Percentiles rank a stretch among this genome's conserved stretches.
Conservation (phyloP, 1,284 basidiomycete genomes). For the Porogramme epimiltina region DNA sequence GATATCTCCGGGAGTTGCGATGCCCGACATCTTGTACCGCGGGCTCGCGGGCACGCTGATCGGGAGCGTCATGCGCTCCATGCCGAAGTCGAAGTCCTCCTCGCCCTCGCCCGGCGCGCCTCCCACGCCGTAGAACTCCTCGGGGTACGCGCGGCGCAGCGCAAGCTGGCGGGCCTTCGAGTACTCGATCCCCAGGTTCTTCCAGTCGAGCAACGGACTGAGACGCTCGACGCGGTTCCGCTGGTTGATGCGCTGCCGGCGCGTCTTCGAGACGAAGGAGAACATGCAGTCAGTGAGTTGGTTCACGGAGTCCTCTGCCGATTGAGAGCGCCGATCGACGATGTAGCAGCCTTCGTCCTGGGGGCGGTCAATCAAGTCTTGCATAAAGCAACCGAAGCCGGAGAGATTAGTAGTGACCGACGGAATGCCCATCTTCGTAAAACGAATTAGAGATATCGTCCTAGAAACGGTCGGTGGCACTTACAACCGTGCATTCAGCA, state of each 20-base stretch:
- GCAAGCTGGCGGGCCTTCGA: conserved; percentile 94
- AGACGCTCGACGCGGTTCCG: conserved; percentile 96
- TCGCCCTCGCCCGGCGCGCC: conserved; percentile 50
- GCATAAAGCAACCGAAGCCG: conserved; percentile 98
- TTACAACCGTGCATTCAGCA: conserved; percentile 81
- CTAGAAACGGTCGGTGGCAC: conserved; percentile 27
- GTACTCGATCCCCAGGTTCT: conserved; percentile 96
- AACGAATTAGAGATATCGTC: neutral
- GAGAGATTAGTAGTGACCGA: conserved; percentile 97
- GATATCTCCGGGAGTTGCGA: conserved; percentile 89
- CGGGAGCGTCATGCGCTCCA: conserved; percentile 64
- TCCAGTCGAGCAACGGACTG: conserved; percentile 95
- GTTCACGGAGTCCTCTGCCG: conserved; percentile 90
- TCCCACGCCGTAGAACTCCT: conserved; percentile 73
- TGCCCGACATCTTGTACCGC: conserved; percentile 66
- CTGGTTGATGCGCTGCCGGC: conserved; percentile 97
- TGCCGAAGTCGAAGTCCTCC: conserved; percentile 62
- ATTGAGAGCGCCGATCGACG: conserved; percentile 89
- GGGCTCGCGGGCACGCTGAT: conserved; percentile 89
- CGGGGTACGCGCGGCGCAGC: conserved; percentile 92
- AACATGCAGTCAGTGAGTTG: conserved; percentile 76
- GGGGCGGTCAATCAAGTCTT: conserved; percentile 94
- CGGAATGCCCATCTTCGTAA: conserved; percentile 89
- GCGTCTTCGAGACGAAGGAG: conserved; percentile 84
- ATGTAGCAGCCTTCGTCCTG: conserved; percentile 92